Conservation (phyloP, 177 flowering plant genomes). For the Telopea speciosissima region DNA sequence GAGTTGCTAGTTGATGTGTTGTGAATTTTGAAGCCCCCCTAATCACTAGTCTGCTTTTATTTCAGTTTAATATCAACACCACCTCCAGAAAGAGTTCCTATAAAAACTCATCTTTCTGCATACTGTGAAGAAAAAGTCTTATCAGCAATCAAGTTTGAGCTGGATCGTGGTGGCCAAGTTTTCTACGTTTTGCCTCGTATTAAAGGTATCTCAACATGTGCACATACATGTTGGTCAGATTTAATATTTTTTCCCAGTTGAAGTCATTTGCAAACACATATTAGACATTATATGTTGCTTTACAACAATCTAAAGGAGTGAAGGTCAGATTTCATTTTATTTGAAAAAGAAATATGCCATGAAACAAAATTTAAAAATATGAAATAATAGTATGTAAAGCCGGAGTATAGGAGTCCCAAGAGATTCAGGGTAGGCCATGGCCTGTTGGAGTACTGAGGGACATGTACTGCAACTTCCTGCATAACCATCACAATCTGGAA, state of each 20-base stretch:
- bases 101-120: slow-evolving; percentile 83
- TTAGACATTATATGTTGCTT: neutral
- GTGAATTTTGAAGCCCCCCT: slow-evolving; percentile 4
- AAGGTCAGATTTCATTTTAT: no score
- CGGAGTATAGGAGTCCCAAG: neutral
- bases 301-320: neutral
- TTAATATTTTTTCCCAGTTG: neutral
- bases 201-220: slow-evolving; percentile 44
- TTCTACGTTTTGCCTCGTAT: slow-evolving; percentile 97
- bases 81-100: slow-evolving; percentile 98
- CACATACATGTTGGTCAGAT: neutral
- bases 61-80: slow-evolving; percentile 91
- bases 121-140: slow-evolving; percentile 55
- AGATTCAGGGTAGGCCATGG: neutral
- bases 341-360: neutral
- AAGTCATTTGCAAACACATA: neutral
- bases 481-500: neutral
- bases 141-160: slow-evolving; percentile 75
- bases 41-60: slow-evolving; percentile 5
- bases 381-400: neutral
- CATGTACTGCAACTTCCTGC: no score
- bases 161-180: slow-evolving; percentile 91
- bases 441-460: neutral
- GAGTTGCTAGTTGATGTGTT: neutral
- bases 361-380: neutral